Evolutionary conservation across 2,329 filamentous ascomycete genomes (phyloP).

Genomic region (Hypoxylon sp.): DNA sequence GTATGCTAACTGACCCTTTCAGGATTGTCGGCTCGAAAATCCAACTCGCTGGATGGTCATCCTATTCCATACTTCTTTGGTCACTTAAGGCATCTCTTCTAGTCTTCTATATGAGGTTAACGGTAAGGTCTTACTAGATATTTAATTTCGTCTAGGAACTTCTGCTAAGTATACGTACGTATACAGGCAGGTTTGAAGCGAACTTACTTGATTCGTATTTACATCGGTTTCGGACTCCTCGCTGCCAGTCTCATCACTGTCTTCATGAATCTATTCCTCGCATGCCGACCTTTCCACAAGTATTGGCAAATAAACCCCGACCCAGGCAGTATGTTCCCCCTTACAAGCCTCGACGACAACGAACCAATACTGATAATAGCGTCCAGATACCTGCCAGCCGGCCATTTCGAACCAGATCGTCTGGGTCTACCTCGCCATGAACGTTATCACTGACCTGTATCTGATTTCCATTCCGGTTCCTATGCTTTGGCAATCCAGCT

Average conservation of each 20-base stretch:
- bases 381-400: slow-evolving; percentile 61
- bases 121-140: slow-evolving; percentile 47
- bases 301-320: slow-evolving; percentile 70
- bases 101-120: slow-evolving; percentile 68
- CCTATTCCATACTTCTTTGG: slow-evolving; percentile 67
- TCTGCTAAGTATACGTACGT: slow-evolving; percentile 19
- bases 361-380: slow-evolving; percentile 34
- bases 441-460: slow-evolving; percentile 71
- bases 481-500: slow-evolving; percentile 60
- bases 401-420: slow-evolving; percentile 63
- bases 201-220: slow-evolving; percentile 61
- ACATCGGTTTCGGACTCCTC: slow-evolving; percentile 63
- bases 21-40: slow-evolving; percentile 67
- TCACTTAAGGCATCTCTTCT: slow-evolving; percentile 68
- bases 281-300: slow-evolving; percentile 63
- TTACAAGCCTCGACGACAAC: slow-evolving; percentile 26
- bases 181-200: slow-evolving; percentile 57
- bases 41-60: slow-evolving; percentile 67
- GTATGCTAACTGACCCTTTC: slow-evolving; percentile 19
- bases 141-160: neutral
- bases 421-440: slow-evolving; percentile 65
- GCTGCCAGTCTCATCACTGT: slow-evolving; percentile 62
- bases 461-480: slow-evolving; percentile 72
- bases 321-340: slow-evolving; percentile 61
- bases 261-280: slow-evolving; percentile 62